These are phyloP conservation scores for Cladosporium sp. DNA, from an alignment of 2,329 filamentous ascomycete species.

Conservation along the genomic window DNA sequence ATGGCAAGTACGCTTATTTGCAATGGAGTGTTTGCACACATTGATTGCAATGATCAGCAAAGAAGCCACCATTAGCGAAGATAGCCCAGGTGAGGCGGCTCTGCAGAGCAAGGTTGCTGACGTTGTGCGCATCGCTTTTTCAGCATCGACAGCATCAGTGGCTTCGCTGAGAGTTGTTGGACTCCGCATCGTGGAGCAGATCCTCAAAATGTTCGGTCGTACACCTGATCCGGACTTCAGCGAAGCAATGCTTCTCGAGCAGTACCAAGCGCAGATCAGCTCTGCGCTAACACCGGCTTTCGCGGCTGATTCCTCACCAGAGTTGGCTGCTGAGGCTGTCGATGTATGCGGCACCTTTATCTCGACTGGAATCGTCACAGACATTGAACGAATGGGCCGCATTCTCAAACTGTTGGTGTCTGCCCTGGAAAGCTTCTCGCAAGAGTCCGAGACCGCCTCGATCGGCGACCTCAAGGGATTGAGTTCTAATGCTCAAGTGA, in stretches of 20 bases:
- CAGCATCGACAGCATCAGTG: slow-evolving; percentile 89
- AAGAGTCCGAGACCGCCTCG: slow-evolving; percentile 71
- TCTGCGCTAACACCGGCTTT: slow-evolving; percentile 95
- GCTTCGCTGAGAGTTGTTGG: slow-evolving; percentile 87
- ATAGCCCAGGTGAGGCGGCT: slow-evolving; percentile 71
- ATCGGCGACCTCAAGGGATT: slow-evolving; percentile 92
- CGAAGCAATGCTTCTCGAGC: slow-evolving; percentile 93
- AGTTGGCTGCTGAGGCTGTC: slow-evolving; percentile 90
- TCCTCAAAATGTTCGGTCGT: slow-evolving; percentile 93
- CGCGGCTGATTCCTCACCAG: slow-evolving; percentile 89
- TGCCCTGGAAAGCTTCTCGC: slow-evolving; percentile 85
- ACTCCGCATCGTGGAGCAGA: slow-evolving; percentile 86
- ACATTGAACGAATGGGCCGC: slow-evolving; percentile 96
- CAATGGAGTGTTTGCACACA: slow-evolving; percentile 82
- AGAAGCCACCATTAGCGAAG: slow-evolving; percentile 71
- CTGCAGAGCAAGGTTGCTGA: slow-evolving; percentile 83
- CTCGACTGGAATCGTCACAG: slow-evolving; percentile 92
- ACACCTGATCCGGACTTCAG: slow-evolving; percentile 94
- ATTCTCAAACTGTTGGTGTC: slow-evolving; percentile 91
- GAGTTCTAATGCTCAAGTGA: slow-evolving; percentile 92
- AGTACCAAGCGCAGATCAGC: slow-evolving; percentile 97
- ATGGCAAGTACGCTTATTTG: slow-evolving; percentile 95
- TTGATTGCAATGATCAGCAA: slow-evolving; percentile 75
- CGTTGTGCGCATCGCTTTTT: slow-evolving; percentile 94
- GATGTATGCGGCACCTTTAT: slow-evolving; percentile 99